These are phyloP conservation scores for Solanum arcanum DNA, from an alignment of 257 asterid genomes.

Conservation along the genomic window DNA sequence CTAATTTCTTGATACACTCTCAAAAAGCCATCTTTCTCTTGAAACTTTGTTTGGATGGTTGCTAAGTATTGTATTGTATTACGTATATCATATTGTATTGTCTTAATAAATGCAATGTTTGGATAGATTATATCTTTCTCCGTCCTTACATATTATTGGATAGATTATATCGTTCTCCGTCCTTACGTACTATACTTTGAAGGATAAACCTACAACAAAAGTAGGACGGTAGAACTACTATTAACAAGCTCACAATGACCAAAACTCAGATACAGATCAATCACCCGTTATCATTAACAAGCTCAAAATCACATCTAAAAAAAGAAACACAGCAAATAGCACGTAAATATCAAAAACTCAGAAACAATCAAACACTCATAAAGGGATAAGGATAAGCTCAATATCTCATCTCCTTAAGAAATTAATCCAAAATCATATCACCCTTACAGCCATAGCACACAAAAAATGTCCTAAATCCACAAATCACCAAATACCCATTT, in stretches of 20 bases:
- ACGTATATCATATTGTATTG: too few species aligned
- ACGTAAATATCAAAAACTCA: not conserved
- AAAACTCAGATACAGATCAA: not conserved
- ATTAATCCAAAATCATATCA: not conserved
- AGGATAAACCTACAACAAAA: too few species aligned
- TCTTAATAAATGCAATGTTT: too few species aligned
- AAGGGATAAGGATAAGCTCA: not conserved
- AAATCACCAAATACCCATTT: not conserved
- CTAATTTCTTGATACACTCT: not conserved
- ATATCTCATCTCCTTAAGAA: not conserved
- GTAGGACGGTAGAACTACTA: too few species aligned
- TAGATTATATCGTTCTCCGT: too few species aligned
- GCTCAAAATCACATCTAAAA: not conserved
- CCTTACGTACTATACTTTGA: too few species aligned
- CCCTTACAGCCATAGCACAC: not conserved
- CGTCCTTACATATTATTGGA: too few species aligned
- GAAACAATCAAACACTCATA: not conserved
- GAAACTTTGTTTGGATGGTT: too few species aligned
- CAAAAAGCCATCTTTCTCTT: not conserved
- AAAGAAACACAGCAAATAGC: not conserved
- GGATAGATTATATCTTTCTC: too few species aligned
- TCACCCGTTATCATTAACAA: not conserved
- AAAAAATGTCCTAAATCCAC: not conserved
- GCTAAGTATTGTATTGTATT: too few species aligned
- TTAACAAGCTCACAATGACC: not conserved